Percentiles rank a stretch among this genome's conserved stretches.
These are phyloP conservation scores for Psilocybe sp. DNA, from an alignment of 768 basidiomycete genomes.

Conservation along the genomic window DNA sequence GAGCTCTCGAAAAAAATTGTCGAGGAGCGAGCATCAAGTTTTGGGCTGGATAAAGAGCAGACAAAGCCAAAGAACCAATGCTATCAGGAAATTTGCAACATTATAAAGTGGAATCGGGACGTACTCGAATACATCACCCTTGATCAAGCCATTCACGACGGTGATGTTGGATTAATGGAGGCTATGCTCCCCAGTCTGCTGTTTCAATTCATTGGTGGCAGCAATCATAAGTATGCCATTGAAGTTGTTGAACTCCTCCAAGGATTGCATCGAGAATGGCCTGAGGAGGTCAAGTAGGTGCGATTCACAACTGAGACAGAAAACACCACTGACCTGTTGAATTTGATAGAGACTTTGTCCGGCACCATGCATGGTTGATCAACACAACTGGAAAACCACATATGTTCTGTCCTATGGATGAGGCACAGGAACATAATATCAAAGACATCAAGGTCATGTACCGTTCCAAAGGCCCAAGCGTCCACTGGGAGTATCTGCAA, in stretches of 20 bases:
- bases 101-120: slow-evolving; percentile 33
- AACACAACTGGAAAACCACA: slow-evolving; percentile 23
- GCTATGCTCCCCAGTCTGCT: slow-evolving; percentile 26
- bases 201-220: slow-evolving; percentile 30
- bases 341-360: slow-evolving; percentile 21
- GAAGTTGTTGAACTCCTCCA: slow-evolving; percentile 31
- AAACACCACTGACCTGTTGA: neutral
- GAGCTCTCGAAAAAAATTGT: slow-evolving; percentile 25
- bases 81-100: slow-evolving; percentile 25
- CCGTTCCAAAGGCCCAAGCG: slow-evolving; percentile 28
- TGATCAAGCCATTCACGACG: slow-evolving; percentile 27
- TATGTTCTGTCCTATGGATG: slow-evolving; percentile 25
- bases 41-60: slow-evolving; percentile 20
- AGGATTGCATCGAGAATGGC: slow-evolving; percentile 5
- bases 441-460: slow-evolving; percentile 34
- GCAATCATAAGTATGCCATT: slow-evolving; percentile 29
- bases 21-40: slow-evolving; percentile 24
- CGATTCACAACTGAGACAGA: neutral
- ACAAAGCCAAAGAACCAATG: slow-evolving; percentile 7
- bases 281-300: neutral
- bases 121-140: slow-evolving; percentile 34
- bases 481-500: slow-evolving; percentile 28
- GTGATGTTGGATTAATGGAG: slow-evolving; percentile 36
- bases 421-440: slow-evolving; percentile 33
- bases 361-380: slow-evolving; percentile 27